These are phyloP conservation scores for Tulasnella sp. DNA, from an alignment of 768 basidiomycete species.

Conservation along the genomic window DNA sequence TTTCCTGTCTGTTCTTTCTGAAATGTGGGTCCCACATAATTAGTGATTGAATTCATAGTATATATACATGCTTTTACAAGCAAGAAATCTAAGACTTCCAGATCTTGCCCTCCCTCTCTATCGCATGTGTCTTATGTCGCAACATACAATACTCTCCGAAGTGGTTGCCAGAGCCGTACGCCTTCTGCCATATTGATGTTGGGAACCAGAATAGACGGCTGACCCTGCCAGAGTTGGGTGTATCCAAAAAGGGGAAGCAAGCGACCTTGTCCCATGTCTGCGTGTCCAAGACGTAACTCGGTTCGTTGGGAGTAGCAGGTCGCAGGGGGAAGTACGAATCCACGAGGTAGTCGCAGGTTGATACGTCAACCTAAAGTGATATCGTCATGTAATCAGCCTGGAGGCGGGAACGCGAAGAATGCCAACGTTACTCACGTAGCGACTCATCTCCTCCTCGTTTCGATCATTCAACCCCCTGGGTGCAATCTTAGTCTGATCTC, in stretches of 20 bases:
- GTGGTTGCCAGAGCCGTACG: conserved; percentile 36
- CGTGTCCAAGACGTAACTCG: conserved; percentile 61
- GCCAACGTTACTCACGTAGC: conserved; percentile 69
- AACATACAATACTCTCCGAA: conserved; percentile 91
- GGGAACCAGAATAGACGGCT: conserved; percentile 78
- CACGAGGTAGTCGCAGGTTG: conserved; percentile 79
- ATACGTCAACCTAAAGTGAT: conserved; percentile 44
- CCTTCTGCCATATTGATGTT: conserved; percentile 49
- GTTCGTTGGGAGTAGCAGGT: conserved; percentile 39
- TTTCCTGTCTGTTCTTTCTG: not conserved
- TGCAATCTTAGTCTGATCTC: conserved; percentile 50
- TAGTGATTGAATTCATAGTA: too few species aligned
- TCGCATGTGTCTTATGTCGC: conserved; percentile 34
- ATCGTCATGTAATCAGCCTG: not conserved
- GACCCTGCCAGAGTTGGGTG: conserved; percentile 55
- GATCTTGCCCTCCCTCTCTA: conserved; percentile 16
- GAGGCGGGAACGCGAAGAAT: conserved; percentile 10
- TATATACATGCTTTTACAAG: not conserved
- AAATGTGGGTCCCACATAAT: too few species aligned
- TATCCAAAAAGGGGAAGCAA: conserved; percentile 80
- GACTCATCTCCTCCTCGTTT: conserved; percentile 66
- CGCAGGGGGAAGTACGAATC: conserved; percentile 80
- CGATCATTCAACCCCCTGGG: conserved; percentile 73
- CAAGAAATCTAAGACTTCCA: not conserved
- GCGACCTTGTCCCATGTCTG: conserved; percentile 70